Base-by-base conservation (phyloP, 2,329 filamentous ascomycete species). In the Macroventuria anomochaeta region DNA sequence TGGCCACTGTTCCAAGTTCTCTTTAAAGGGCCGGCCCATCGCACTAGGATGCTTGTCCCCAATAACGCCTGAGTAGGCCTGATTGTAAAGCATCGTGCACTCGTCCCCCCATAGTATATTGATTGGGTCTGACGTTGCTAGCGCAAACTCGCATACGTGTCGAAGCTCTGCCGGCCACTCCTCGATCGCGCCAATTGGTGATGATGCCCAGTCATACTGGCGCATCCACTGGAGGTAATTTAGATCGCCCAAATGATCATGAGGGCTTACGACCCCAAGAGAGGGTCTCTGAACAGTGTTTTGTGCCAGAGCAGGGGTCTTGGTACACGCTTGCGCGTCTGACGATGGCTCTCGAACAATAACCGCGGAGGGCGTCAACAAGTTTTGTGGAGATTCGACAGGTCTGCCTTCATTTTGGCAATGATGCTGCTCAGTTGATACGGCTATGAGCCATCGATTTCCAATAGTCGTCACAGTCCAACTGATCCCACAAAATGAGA, bases 61-160 rank as follows among this genome's bases (percentile, higher is more conserved):
- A 1, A 88, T 88, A 28, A 93, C 76, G 13, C 56, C 56, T 57
- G 41, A 38, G 46, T 88, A 89, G 1, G 86, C 84, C 68, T 89
- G 86, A 64, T 90, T 90, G 71, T 90, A 90, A 31, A 90, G 86
- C 5, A 83, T 81, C 17, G 85, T 83, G 41, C 83, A 77, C 7
- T 91, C 85, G 1, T 80, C 77, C 0, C 89, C 89, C 89, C 90
- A 93, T 69, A 91, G 91, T 79, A 91, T 84, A 7, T 87, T 86
- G 3, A 86, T 84, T 1, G 88, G 87, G 43, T 71, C 65, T 13
- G 70, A 63, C 51, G 61, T 66, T 18, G 65, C 67, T 54, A 93
- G 91, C 61, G 93, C 84, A 36, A 93, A 76, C 70, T 91, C 93
- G 41, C 88, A 87, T 85, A 91, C 89, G 57, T 85, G 83, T 52